Percentiles rank a stretch among this genome's conserved stretches.
Conservation (phyloP, 2,329 filamentous ascomycete species). For the Fusarium sambucinum region DNA sequence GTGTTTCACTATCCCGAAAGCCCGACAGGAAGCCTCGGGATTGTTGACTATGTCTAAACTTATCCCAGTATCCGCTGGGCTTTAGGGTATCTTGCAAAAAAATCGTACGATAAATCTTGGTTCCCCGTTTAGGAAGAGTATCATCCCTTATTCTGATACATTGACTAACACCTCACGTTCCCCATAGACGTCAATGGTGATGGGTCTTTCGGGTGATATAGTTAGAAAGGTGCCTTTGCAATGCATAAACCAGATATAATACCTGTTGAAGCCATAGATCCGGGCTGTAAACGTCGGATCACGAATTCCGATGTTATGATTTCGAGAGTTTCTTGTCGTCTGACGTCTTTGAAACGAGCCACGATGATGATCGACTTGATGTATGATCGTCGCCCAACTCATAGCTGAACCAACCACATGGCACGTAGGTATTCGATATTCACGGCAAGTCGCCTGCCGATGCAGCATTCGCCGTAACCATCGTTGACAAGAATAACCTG, state of each 20-base stretch:
- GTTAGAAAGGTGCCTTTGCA: not conserved
- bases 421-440: not conserved
- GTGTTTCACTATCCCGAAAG: not conserved
- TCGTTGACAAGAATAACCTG: not conserved
- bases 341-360: slow-evolving; percentile 6
- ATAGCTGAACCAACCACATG: not conserved
- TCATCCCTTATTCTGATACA: slow-evolving; percentile 5
- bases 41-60: too few species aligned
- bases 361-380: not conserved
- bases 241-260: not conserved
- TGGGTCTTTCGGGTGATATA: not conserved
- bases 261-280: not conserved
- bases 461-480: not conserved
- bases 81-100: not conserved
- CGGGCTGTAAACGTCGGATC: not conserved
- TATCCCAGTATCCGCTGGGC: not conserved
- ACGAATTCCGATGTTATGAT: not conserved
- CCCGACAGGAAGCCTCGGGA: not conserved
- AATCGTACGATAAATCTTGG: slow-evolving; percentile 11
- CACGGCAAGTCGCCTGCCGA: not conserved
- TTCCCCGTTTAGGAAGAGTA: not conserved
- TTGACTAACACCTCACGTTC: not conserved
- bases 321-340: not conserved
- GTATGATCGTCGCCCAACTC: not conserved
- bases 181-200: not conserved